A percentile compares a stretch with the other conserved stretches of the same genome.
phyloP scores from a whole-genome alignment of 2,329 filamentous ascomycete genomes.

The Claviceps spartinae region DNA sequence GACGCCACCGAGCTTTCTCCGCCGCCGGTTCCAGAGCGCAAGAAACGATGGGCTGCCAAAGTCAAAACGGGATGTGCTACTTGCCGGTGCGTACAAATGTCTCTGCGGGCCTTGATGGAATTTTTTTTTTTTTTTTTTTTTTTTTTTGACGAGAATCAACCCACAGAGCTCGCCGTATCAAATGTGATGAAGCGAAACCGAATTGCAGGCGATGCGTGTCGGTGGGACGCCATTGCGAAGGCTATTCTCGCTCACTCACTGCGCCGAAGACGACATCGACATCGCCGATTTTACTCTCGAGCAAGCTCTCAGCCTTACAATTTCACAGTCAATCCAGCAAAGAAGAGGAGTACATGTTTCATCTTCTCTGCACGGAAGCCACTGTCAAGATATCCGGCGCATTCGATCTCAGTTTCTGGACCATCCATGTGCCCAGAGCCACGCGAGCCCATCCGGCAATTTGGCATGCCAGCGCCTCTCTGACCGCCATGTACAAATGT shows the following conservation, averaged over 20 bases:
- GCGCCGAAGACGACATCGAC: background rate
- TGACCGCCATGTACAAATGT: slow-evolving; percentile 7
- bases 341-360: slow-evolving; percentile 7
- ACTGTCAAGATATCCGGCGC: background rate
- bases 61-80: slow-evolving; percentile 6
- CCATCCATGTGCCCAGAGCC: slow-evolving; percentile 1
- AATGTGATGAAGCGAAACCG: slow-evolving; percentile 3
- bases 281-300: background rate
- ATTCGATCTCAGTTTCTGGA: slow-evolving; percentile 6
- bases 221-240: slow-evolving; percentile 2
- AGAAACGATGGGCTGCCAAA: slow-evolving; percentile 4
- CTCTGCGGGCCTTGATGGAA: background rate
- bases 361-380: slow-evolving; percentile 5
- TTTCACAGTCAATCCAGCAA: background rate
- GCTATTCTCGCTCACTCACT: background rate
- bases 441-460: slow-evolving; percentile 4
- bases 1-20: background rate
- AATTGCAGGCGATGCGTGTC: background rate
- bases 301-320: background rate
- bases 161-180: slow-evolving; percentile 3
- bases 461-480: slow-evolving; percentile 4
- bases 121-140: background rate
- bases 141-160: background rate
- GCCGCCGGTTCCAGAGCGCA: background rate
- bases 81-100: slow-evolving; percentile 2